These are phyloP conservation scores for Lunularia cruciata DNA, from an alignment of 225 moss, liverwort and hornwort genomes.

Conservation along the genomic window DNA sequence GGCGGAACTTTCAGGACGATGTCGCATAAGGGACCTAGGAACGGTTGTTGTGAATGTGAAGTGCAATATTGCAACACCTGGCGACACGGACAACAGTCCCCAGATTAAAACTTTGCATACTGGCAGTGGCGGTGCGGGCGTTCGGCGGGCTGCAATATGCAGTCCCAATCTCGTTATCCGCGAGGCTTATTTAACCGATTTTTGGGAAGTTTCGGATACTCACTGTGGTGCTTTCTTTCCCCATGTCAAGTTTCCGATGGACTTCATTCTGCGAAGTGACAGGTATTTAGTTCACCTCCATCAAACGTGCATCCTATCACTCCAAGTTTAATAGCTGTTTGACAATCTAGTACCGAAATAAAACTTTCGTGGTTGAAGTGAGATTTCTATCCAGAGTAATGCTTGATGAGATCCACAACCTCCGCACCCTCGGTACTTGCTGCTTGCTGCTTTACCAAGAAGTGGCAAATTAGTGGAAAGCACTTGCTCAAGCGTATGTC, in stretches of 20 bases:
- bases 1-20: constrained; percentile 15
- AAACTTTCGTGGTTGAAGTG: too few species aligned
- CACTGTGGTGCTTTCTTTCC: constrained; percentile 37
- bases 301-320: too few species aligned
- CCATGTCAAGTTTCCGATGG: constrained; percentile 30
- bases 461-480: too few species aligned
- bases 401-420: too few species aligned
- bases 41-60: not conserved
- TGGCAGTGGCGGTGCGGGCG: not conserved
- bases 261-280: constrained; percentile 29
- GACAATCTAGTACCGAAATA: too few species aligned
- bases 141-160: constrained; percentile 3
- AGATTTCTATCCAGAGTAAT: too few species aligned
- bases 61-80: constrained; percentile 18
- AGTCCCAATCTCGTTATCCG: constrained; percentile 22
- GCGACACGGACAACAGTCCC: constrained; percentile 6
- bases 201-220: constrained; percentile 33
- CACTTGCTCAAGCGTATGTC: too few species aligned
- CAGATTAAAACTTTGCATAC: not conserved
- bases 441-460: too few species aligned
- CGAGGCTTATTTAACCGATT: constrained; percentile 25
- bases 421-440: too few species aligned
- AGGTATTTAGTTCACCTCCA: too few species aligned
- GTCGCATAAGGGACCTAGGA: not conserved
- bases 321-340: too few species aligned